Conservation (phyloP, 768 basidiomycete genomes). For the Hypholoma sublateritium region DNA sequence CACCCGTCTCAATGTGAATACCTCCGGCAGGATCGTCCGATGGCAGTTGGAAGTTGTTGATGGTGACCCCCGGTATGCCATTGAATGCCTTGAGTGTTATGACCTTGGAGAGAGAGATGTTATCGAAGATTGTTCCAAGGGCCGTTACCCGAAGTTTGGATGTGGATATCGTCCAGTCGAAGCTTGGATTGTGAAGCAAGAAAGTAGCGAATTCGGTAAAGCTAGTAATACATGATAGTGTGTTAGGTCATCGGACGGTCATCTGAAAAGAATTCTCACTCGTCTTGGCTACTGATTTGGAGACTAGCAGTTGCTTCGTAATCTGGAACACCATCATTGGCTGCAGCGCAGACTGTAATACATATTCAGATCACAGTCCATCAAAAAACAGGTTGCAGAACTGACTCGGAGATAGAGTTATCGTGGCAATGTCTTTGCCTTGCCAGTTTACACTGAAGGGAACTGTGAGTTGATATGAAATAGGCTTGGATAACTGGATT, state of each 20-base stretch:
- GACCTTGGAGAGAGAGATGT: constrained; percentile 58
- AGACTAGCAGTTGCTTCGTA: constrained; percentile 52
- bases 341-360: constrained; percentile 60
- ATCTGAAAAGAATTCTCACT: constrained; percentile 32
- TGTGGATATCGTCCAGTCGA: constrained; percentile 73
- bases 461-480: neutral
- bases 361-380: neutral
- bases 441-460: constrained; percentile 56
- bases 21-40: constrained; percentile 68
- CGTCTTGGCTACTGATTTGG: constrained; percentile 51
- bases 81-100: constrained; percentile 72
- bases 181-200: constrained; percentile 61
- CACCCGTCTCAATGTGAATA: constrained; percentile 69
- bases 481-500: constrained; percentile 16
- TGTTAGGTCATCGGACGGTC: no score
- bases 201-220: constrained; percentile 69
- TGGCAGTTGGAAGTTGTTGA: constrained; percentile 70
- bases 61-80: constrained; percentile 65
- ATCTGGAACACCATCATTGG: constrained; percentile 65
- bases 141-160: constrained; percentile 61
- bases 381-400: neutral
- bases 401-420: constrained; percentile 59
- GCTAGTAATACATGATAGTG: no score
- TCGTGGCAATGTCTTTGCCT: constrained; percentile 60
- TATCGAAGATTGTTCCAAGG: constrained; percentile 68